Conservation (phyloP, 164 flowering plant species). For the Chloranthus sessilifolius region DNA sequence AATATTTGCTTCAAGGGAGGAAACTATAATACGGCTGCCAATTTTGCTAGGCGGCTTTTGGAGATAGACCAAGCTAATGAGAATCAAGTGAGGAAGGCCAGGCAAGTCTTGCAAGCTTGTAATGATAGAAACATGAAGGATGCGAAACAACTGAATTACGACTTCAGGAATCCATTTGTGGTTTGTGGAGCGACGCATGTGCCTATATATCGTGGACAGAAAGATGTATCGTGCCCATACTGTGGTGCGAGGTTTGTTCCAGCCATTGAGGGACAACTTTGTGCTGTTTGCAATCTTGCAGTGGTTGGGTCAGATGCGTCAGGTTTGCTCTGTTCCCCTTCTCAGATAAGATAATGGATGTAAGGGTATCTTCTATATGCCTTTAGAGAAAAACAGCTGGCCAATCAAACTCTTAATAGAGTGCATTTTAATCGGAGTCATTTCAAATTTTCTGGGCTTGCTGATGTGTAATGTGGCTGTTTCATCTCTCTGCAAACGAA, state of each 20-base stretch:
- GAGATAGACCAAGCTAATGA: conserved; percentile 64
- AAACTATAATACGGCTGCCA: conserved; percentile 56
- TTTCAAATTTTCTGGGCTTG: neutral
- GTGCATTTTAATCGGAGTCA: neutral
- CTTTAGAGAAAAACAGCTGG: too few relatives aligned
- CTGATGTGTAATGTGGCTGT: neutral
- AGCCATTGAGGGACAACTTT: conserved; percentile 53
- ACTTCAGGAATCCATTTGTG: conserved; percentile 80
- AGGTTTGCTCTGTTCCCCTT: conserved; percentile 68
- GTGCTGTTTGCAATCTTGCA: conserved; percentile 70
- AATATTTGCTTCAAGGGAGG: conserved; percentile 53
- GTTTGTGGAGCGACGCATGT: conserved; percentile 75
- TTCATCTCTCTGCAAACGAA: conserved; percentile 13
- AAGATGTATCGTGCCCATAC: conserved; percentile 66
- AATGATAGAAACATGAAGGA: conserved; percentile 41
- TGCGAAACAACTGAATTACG: conserved; percentile 52
- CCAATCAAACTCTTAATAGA: too few relatives aligned
- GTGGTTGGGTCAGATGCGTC: conserved; percentile 75
- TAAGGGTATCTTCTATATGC: too few relatives aligned
- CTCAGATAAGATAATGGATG: conserved; percentile 57
- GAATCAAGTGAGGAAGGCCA: conserved; percentile 54
- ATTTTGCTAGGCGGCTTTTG: conserved; percentile 61
- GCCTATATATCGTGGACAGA: conserved; percentile 80
- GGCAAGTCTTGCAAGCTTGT: conserved; percentile 53
- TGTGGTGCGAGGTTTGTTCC: conserved; percentile 69